A percentile compares a stretch with the other conserved stretches of the same genome.
Conservation (phyloP, 1,139 yeast genomes). For the Yamadazyma siamensis region DNA sequence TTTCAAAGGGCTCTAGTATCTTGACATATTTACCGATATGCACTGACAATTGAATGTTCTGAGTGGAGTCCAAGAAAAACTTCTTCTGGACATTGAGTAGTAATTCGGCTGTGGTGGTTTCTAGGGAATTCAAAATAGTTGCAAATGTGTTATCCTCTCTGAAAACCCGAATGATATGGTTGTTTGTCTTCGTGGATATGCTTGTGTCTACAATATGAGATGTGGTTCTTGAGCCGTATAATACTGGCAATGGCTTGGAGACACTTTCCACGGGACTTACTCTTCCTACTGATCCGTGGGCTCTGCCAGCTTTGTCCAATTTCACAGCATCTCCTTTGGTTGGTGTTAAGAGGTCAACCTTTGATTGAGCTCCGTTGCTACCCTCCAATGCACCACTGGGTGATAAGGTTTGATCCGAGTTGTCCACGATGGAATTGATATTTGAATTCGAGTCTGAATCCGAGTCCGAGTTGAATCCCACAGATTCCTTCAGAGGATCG, state of each 20-base stretch:
- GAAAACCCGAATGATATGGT: slow-evolving; percentile 64
- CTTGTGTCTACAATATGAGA: slow-evolving; percentile 21
- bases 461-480: slow-evolving; percentile 11
- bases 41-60: slow-evolving; percentile 76
- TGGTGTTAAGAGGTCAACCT: neutral
- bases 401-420: neutral
- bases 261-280: neutral
- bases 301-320: too few relatives aligned
- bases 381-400: too few relatives aligned
- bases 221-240: slow-evolving; percentile 34
- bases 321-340: too few relatives aligned
- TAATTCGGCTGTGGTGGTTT: slow-evolving; percentile 75
- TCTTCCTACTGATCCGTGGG: too few relatives aligned
- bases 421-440: neutral
- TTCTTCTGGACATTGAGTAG: slow-evolving; percentile 67
- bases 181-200: slow-evolving; percentile 28
- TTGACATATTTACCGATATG: slow-evolving; percentile 78
- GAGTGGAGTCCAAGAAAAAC: slow-evolving; percentile 66
- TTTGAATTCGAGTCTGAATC: slow-evolving; percentile 17
- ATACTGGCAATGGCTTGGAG: slow-evolving; percentile 24
- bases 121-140: slow-evolving; percentile 70
- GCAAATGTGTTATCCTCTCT: slow-evolving; percentile 81
- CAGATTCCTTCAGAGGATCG: slow-evolving; percentile 7
- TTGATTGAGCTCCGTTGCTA: too few relatives aligned
- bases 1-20: slow-evolving; percentile 67